Conservation (phyloP, 2,329 filamentous ascomycete species). For the Fusarium albosuccineum region DNA sequence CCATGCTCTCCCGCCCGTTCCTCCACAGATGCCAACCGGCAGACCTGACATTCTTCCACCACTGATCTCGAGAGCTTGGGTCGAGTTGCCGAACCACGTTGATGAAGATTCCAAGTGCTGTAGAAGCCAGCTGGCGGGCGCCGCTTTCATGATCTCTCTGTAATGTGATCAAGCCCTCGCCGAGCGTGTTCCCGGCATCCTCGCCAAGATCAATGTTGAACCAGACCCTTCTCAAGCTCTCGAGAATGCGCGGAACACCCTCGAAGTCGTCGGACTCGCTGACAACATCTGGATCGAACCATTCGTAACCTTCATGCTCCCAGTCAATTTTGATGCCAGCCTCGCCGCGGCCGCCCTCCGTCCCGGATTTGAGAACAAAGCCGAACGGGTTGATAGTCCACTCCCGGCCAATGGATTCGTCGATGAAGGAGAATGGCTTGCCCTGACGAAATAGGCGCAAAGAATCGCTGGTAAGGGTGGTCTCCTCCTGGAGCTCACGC, state of each 20-base stretch:
- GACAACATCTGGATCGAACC: slow-evolving; percentile 67
- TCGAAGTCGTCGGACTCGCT: slow-evolving; percentile 60
- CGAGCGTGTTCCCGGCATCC: slow-evolving; percentile 60
- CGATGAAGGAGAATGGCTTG: slow-evolving; percentile 69
- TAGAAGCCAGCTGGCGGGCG: slow-evolving; percentile 68
- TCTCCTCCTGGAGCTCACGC: slow-evolving; percentile 74
- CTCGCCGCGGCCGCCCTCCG: slow-evolving; percentile 51
- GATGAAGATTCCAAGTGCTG: slow-evolving; percentile 64
- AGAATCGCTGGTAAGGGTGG: slow-evolving; percentile 61
- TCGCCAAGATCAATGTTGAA: slow-evolving; percentile 66
- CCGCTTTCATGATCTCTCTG: slow-evolving; percentile 70
- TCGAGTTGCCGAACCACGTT: slow-evolving; percentile 57
- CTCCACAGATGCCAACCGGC: slow-evolving; percentile 74
- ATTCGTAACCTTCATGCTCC: slow-evolving; percentile 72
- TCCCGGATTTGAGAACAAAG: slow-evolving; percentile 61
- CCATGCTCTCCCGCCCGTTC: slow-evolving; percentile 76
- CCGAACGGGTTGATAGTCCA: slow-evolving; percentile 76
- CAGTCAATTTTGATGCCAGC: slow-evolving; percentile 68
- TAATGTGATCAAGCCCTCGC: slow-evolving; percentile 62
- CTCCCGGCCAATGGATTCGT: slow-evolving; percentile 64
- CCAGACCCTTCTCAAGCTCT: slow-evolving; percentile 71
- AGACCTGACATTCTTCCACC: slow-evolving; percentile 69
- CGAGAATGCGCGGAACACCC: slow-evolving; percentile 68
- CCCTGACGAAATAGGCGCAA: slow-evolving; percentile 68
- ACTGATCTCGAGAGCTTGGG: slow-evolving; percentile 50